Evolutionary conservation across 1,284 basidiomycete species (phyloP).

Genomic region (Pseudozyma sp.): DNA sequence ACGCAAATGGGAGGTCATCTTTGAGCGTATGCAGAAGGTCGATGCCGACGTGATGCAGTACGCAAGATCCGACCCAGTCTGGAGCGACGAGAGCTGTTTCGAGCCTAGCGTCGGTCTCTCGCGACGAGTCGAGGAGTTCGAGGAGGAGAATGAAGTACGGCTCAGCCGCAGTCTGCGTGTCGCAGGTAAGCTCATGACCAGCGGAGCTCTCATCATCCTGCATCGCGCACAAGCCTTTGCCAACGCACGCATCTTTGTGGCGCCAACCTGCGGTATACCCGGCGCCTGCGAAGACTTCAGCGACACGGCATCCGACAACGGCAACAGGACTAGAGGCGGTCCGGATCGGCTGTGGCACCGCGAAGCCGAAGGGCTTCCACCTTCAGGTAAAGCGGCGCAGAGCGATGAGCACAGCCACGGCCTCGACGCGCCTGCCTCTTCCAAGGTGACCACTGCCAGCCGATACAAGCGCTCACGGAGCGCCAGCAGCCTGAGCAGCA

Average conservation of each 20-base stretch:
- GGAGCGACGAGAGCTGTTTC: slow-evolving; percentile 52
- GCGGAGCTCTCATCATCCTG: slow-evolving; percentile 57
- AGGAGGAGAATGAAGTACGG: slow-evolving; percentile 51
- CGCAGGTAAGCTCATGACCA: slow-evolving; percentile 61
- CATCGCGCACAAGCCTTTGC: slow-evolving; percentile 61
- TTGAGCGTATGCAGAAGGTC: slow-evolving; percentile 55
- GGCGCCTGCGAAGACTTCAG: slow-evolving; percentile 46
- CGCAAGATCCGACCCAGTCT: slow-evolving; percentile 48
- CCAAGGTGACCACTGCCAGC: background rate
- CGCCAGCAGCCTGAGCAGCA: slow-evolving; percentile 36
- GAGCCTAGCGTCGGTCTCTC: slow-evolving; percentile 36
- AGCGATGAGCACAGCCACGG: slow-evolving; percentile 23
- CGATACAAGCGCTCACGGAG: slow-evolving; percentile 22
- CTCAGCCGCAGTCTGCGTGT: slow-evolving; percentile 49
- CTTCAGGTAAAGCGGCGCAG: slow-evolving; percentile 27
- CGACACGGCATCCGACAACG: slow-evolving; percentile 39
- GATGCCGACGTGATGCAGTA: slow-evolving; percentile 60
- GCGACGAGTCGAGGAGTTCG: slow-evolving; percentile 34
- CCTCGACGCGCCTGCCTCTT: slow-evolving; percentile 4
- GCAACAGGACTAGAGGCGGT: slow-evolving; percentile 13
- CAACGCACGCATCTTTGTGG: slow-evolving; percentile 59
- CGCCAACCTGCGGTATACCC: slow-evolving; percentile 58
- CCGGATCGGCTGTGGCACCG: slow-evolving; percentile 46
- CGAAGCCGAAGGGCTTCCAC: slow-evolving; percentile 25
- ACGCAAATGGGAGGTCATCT: slow-evolving; percentile 49